A percentile compares a stretch with the other conserved stretches of the same genome.
Conservation (phyloP, 768 basidiomycete species). For the Leccinum uliginosum region DNA sequence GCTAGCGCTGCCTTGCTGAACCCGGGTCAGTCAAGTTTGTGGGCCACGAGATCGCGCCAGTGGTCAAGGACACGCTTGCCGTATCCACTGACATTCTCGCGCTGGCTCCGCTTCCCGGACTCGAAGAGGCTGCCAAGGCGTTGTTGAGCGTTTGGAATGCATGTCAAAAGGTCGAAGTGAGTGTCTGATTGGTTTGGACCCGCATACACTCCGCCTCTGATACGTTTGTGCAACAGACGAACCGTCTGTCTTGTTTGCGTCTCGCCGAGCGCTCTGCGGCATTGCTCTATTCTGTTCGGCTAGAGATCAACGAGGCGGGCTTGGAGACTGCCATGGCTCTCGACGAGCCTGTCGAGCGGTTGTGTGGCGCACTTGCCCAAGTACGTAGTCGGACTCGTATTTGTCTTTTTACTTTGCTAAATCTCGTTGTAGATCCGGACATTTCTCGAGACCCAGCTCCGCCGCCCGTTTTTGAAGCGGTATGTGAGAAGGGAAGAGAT, state of each 20-base stretch:
- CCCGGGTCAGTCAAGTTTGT: constrained; percentile 26
- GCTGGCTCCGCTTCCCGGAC: constrained; percentile 54
- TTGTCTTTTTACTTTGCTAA: neutral
- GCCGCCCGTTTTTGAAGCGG: constrained; percentile 71
- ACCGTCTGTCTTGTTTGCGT: constrained; percentile 62
- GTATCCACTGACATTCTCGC: constrained; percentile 34
- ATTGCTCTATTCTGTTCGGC: constrained; percentile 57
- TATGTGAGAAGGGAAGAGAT: constrained; percentile 76
- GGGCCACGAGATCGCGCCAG: constrained; percentile 30
- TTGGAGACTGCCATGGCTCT: constrained; percentile 47
- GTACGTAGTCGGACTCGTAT: constrained; percentile 28
- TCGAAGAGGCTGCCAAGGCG: constrained; percentile 47
- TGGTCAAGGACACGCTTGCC: constrained; percentile 36
- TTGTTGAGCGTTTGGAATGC: constrained; percentile 64
- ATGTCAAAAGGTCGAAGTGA: constrained; percentile 56
- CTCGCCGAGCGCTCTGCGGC: constrained; percentile 72
- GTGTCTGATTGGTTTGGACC: constrained; percentile 18
- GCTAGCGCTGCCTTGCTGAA: constrained; percentile 2
- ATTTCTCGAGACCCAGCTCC: constrained; percentile 56
- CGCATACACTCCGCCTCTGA: neutral
- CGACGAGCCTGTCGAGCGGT: constrained; percentile 38
- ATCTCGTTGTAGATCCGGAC: constrained; percentile 36
- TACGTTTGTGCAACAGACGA: constrained; percentile 41
- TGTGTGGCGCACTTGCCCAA: constrained; percentile 37
- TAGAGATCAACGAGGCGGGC: constrained; percentile 60